Base-by-base conservation (phyloP, 305 asterid genomes). In the Solanum hybrid region DNA sequence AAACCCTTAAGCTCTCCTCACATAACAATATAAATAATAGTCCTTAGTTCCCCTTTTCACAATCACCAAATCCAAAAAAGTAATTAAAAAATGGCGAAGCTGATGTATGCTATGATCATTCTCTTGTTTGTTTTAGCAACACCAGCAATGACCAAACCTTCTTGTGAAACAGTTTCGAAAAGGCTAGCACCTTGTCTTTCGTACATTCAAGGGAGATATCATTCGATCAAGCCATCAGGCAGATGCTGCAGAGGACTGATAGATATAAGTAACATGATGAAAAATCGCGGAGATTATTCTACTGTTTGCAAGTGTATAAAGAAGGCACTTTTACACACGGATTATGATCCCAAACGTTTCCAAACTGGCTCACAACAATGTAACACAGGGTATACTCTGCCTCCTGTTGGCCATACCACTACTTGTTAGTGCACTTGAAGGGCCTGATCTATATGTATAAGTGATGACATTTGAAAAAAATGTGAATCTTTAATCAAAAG, bases 211-310 rank as follows among this genome's bases (percentile, higher is more conserved):
- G 87, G 87, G 74, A 83, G 11, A 46, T 83, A 83, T 83, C 74
- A 83, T 46, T 28, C 87, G 5, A 83, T 83, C 29, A 83, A 46
- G 87, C 87, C 87, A 29, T 83, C 87, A 14, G 35, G 35, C 14
- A 83, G 87, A 36, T 83, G 87, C 40, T 83, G 87, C 74, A 83
- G 87, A 46, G 87, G 87, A 46, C 87, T 83, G 29, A 46, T 18
- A 3, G 87, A 83, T 51, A 31, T 83, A 42, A 11, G 29, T 83
- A 35, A 18, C 2, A 84, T 84, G 87, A 64, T 29, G 26, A 84
- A 31, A 46, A 84, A 18, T 51, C 74, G 74, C 16, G 13, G 35
- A 1, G 87, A 46, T 29, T 18, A 64, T 46, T 2, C 61, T 10
- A 13, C 7, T 5, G 87, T 29, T 84, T 84, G 87, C 87, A 84